Base-by-base conservation (phyloP, 148 eudicot genomes). In the Amaranthus cruentus region DNA sequence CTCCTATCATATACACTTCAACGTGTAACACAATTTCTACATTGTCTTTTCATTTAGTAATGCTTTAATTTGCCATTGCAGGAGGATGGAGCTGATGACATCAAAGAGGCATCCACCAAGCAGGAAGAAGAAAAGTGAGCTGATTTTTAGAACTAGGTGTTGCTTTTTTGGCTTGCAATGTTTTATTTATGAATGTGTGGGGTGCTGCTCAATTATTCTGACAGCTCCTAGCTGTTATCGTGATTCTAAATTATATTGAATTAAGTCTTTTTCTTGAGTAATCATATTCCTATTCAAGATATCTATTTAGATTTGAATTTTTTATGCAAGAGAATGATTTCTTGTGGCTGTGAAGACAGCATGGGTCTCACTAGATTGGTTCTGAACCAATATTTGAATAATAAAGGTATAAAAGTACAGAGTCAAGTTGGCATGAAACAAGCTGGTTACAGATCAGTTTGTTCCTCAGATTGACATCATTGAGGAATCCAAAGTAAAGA, bases 11-110 rank as follows among this genome's bases (percentile, higher is more conserved):
- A 12, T 11, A 18, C 44, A 47, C 3, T 61, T 10, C 49, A 62
- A 14, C 38, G 7, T 5, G 6, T n/a, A 63, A 55, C 1, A 46
- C 56, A 2, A 2, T 11, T 54, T 0, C 53, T 48, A 4, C 5
- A 14, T 47, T 11, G 4, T n/a, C 6, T 12, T 15, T 13, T 46
- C 14, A 55, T 68, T 71, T 2, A 5, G 59, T 66, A 46, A 74
- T 38, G 9, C 38, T 58, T 3, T 59, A 58, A 9, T 74, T 61
- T 8, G 47, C 4, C 12, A 4, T 38, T 46, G 21, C 55, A 81
- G 84, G 81, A 77, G 76, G 84, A 81, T 70, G 84, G 78, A 47
- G 78, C 59, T 65, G 81, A 77, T 66, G 84, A 81, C 78, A 66
- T 81, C 72, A 77, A 81, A 60, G 84, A 77, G 15, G 62, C 83